Percentiles rank a stretch among this genome's conserved stretches.
phyloP scores from a whole-genome alignment of 352 stramenopile species.

The Pythium diclinum region DNA sequence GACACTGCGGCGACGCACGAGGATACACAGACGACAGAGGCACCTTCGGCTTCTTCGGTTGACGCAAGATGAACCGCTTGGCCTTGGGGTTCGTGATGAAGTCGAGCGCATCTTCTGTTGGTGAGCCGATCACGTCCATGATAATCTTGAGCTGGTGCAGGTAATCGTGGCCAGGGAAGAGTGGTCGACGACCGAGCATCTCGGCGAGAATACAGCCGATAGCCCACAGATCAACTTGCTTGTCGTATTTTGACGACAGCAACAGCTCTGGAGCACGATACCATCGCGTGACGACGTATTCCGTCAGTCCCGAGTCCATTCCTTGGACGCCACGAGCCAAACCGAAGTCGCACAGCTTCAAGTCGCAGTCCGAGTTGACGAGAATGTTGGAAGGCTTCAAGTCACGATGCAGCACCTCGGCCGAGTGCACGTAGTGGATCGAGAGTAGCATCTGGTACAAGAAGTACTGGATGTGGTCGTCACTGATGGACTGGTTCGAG shows the following conservation, averaged over 20 bases:
- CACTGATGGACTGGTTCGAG: slow-evolving; percentile 79
- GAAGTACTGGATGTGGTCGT: slow-evolving; percentile 89
- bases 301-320: slow-evolving; percentile 66
- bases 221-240: slow-evolving; percentile 86
- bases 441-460: slow-evolving; percentile 91
- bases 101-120: slow-evolving; percentile 72
- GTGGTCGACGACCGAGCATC: slow-evolving; percentile 79
- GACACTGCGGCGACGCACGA: slow-evolving; percentile 67
- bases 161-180: slow-evolving; percentile 87
- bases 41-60: slow-evolving; percentile 85
- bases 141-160: slow-evolving; percentile 89
- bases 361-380: slow-evolving; percentile 88
- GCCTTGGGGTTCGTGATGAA: slow-evolving; percentile 90
- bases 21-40: slow-evolving; percentile 84
- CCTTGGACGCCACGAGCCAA: slow-evolving; percentile 88
- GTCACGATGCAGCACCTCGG: slow-evolving; percentile 91
- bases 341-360: slow-evolving; percentile 92
- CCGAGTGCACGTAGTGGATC: slow-evolving; percentile 98
- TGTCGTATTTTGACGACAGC: slow-evolving; percentile 89
- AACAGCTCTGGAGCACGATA: slow-evolving; percentile 91
- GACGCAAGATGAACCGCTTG: slow-evolving; percentile 85
- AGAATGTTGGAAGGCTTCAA: slow-evolving; percentile 89
- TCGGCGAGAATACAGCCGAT: slow-evolving; percentile 87
- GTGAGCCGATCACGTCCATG: slow-evolving; percentile 85
- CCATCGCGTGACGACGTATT: slow-evolving; percentile 92